Percentiles rank a stretch among this genome's conserved stretches.
These are phyloP conservation scores for Furcasterigmium furcatum DNA, from an alignment of 2,329 filamentous ascomycete genomes.

Conservation along the genomic window DNA sequence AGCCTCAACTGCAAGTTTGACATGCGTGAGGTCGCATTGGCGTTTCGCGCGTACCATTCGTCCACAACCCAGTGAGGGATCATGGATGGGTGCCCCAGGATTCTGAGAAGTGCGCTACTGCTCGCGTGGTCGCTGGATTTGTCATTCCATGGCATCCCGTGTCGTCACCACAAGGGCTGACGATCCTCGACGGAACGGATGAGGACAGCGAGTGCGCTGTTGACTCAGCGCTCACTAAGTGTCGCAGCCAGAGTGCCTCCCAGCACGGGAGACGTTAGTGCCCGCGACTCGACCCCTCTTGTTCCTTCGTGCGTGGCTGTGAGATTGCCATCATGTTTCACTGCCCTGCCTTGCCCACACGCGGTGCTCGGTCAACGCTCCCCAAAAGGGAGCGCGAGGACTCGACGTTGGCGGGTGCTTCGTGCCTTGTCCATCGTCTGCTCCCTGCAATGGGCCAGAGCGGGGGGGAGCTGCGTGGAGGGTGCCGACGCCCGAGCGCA, in stretches of 20 bases:
- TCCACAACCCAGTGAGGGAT: background rate
- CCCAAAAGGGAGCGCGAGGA: background rate
- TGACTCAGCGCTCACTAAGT: background rate
- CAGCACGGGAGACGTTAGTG: background rate
- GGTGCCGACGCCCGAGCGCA: background rate
- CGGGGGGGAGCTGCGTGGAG: background rate
- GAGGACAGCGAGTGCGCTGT: too few relatives aligned
- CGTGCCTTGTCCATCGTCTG: too few relatives aligned
- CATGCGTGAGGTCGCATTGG: background rate
- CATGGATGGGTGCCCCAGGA: background rate
- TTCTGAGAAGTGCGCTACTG: background rate
- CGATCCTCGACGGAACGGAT: background rate
- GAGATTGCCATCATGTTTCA: background rate
- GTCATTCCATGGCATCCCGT: background rate
- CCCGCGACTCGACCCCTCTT: background rate
- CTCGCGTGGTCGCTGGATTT: background rate
- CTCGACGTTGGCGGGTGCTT: too few relatives aligned
- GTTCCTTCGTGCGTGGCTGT: background rate
- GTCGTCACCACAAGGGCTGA: background rate
- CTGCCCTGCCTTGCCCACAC: background rate
- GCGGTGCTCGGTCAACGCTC: background rate
- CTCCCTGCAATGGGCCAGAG: background rate
- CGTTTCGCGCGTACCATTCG: background rate
- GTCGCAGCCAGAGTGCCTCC: background rate
- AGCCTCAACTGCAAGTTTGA: background rate